Evolutionary conservation across 805 yeast species (phyloP).

Genomic region (Lipomyces orientalis): DNA sequence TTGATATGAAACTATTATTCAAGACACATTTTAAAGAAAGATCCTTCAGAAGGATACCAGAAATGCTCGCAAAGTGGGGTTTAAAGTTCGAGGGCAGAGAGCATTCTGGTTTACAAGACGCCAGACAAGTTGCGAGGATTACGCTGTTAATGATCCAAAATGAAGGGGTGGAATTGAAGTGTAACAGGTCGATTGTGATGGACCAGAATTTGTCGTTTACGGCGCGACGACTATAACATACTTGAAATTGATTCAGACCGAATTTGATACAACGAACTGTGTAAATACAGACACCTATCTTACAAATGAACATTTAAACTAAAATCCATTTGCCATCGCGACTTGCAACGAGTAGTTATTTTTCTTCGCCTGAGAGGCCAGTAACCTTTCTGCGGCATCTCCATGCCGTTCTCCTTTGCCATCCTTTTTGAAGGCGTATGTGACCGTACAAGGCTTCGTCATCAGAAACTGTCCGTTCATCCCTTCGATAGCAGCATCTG

Average conservation of each 20-base stretch:
- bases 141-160: conserved; percentile 5
- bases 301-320: background rate
- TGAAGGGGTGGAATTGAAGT: conserved; percentile 3
- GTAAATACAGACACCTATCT: background rate
- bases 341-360: conserved; percentile 39
- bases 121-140: conserved; percentile 19
- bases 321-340: conserved; percentile 10
- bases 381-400: conserved; percentile 72
- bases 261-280: background rate
- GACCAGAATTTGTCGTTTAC: conserved; percentile 11
- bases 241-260: background rate
- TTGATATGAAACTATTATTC: conserved; percentile 28
- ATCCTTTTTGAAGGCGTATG: conserved; percentile 74
- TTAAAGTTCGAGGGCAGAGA: conserved; percentile 23
- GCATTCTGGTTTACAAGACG: conserved; percentile 28
- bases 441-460: conserved; percentile 65
- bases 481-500: conserved; percentile 72
- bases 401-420: conserved; percentile 70
- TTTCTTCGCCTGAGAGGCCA: conserved; percentile 67
- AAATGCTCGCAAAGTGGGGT: conserved; percentile 27
- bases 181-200: conserved; percentile 25
- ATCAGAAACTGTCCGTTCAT: conserved; percentile 73
- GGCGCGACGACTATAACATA: conserved; percentile 15
- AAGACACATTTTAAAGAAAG: conserved; percentile 10
- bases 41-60: conserved; percentile 11